Evolutionary conservation across 83 land plant genomes (phyloP).

Genomic region (Thuja plicata): DNA sequence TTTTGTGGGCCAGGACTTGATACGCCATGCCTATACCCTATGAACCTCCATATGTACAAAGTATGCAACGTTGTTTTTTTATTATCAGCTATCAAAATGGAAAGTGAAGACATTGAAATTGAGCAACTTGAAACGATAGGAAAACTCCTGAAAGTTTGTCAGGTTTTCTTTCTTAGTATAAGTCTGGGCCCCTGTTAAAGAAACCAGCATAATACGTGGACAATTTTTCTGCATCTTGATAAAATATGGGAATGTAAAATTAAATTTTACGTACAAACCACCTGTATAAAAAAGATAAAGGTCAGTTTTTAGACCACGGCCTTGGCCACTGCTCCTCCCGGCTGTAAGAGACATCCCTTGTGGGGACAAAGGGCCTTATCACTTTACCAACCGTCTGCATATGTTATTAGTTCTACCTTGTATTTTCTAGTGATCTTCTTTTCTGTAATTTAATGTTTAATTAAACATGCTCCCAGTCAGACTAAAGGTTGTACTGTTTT

Average conservation of each 20-base stretch:
- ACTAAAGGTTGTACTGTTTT: not conserved
- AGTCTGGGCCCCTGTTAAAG: not conserved
- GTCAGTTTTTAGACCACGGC: too few species aligned
- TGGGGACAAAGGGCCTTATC: not conserved
- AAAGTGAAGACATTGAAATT: not conserved
- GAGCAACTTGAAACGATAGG: not conserved
- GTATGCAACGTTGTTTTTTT: not conserved
- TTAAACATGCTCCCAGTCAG: not conserved
- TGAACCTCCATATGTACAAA: not conserved
- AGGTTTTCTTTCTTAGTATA: not conserved
- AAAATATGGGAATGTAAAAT: not conserved
- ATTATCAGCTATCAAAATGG: not conserved
- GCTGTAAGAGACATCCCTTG: not conserved
- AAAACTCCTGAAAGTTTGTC: not conserved
- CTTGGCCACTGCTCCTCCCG: too few species aligned
- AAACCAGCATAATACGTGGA: not conserved
- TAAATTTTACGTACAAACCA: not conserved
- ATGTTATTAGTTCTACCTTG: not conserved
- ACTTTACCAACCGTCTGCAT: not conserved
- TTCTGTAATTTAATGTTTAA: not conserved
- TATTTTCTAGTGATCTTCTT: not conserved
- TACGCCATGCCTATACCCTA: not conserved
- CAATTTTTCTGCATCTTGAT: not conserved
- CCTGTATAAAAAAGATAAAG: too few species aligned
- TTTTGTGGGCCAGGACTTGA: not conserved